Conservation (phyloP, 1,284 basidiomycete genomes). For the Ceratobasidium sp. region DNA sequence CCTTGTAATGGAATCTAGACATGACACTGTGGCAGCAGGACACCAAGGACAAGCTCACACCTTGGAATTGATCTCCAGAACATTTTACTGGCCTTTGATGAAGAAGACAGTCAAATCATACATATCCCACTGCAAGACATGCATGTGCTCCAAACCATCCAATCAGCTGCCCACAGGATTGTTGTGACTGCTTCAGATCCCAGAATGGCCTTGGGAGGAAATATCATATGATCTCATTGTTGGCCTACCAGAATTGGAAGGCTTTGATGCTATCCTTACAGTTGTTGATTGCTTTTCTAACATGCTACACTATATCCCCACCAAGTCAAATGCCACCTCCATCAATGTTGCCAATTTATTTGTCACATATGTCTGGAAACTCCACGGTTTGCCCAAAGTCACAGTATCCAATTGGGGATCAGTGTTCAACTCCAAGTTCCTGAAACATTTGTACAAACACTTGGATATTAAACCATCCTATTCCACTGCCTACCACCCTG, state of each 20-base stretch:
- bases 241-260: constrained; percentile 39
- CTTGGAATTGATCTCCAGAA: neutral
- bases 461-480: constrained; percentile 39
- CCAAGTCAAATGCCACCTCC: constrained; percentile 38
- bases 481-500: constrained; percentile 44
- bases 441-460: constrained; percentile 22
- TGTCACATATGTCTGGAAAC: constrained; percentile 38
- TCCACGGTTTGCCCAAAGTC: constrained; percentile 41
- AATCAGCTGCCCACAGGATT: constrained; percentile 38
- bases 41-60: neutral
- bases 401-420: constrained; percentile 42
- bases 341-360: constrained; percentile 36
- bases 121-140: constrained; percentile 43
- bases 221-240: constrained; percentile 40
- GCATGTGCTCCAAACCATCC: constrained; percentile 40
- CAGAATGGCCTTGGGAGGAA: constrained; percentile 40
- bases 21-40: neutral
- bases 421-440: constrained; percentile 39
- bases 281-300: constrained; percentile 43
- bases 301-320: constrained; percentile 41
- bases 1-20: neutral
- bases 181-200: constrained; percentile 38
- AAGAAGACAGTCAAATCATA: constrained; percentile 39
- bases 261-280: constrained; percentile 43
- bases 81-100: constrained; percentile 41